Evolutionary conservation across 139 green algal species (phyloP).

Genomic region (Tetraselmis chui): DNA sequence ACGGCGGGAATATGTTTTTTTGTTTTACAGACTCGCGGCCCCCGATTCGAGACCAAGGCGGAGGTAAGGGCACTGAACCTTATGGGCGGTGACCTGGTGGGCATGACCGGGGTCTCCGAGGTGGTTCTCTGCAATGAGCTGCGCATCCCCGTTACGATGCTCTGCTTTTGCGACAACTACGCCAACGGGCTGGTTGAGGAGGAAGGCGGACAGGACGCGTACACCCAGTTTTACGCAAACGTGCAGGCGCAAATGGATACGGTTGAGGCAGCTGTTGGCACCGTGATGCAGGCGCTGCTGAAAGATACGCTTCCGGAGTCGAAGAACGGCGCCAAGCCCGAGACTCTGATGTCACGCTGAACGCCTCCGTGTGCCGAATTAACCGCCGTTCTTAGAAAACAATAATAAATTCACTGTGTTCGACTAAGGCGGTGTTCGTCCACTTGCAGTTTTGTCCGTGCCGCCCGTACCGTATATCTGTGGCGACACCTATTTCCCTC

Average conservation of each 20-base stretch:
- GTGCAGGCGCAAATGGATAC: not conserved
- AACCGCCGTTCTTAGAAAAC: no score
- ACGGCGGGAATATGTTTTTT: no score
- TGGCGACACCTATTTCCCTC: no score
- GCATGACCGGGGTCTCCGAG: not conserved
- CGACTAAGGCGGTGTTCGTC: no score
- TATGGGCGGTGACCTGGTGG: not conserved
- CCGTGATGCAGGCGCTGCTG: not conserved
- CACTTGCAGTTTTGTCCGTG: no score
- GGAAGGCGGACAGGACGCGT: not conserved
- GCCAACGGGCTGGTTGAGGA: not conserved
- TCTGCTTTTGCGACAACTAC: slow-evolving; percentile 6
- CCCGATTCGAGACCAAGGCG: not conserved
- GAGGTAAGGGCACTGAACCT: not conserved
- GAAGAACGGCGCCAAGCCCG: not conserved
- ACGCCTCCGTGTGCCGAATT: no score
- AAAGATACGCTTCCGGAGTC: not conserved
- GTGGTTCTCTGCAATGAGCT: slow-evolving; percentile 6
- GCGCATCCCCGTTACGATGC: not conserved
- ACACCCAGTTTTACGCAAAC: slow-evolving; percentile 4
- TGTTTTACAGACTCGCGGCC: not conserved
- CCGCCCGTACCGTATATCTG: no score
- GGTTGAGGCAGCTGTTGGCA: not conserved
- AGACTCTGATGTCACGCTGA: not conserved
- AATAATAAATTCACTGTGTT: no score